Base-by-base conservation (phyloP, 1,139 yeast genomes). In the Pichia sp. region DNA sequence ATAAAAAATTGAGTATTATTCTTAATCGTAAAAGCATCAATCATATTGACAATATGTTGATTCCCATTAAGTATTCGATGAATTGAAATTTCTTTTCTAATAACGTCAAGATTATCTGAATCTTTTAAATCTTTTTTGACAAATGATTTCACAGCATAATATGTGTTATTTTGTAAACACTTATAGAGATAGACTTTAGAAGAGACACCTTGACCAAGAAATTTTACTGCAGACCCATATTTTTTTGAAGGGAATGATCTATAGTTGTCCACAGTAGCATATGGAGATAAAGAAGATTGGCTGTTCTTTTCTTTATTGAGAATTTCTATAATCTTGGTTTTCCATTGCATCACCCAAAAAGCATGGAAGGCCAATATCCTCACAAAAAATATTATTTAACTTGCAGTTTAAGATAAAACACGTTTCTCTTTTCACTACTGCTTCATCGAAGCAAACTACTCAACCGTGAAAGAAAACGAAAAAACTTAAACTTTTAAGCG, bases 131-230 rank as follows among this genome's bases (percentile, higher is more conserved):
- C 48, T 41, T 60, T 62, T 54, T 69, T 71, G 3, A 59, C 59
- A 37, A 51, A 50, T 2, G 39, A 30, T 52, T 75, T 75, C 7
- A 73, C 65, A 1, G 74, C 80, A 55, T 61, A 71, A 1, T 44
- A 12, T 11, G 47, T 54, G 5, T 34, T 25, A 55, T 62, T 4
- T 69, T 74, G 4, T 51, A 45, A 1, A 74, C 75, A 1, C 26
- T 35, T 28, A 27, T 46, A 47, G 7, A 44, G 38, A 33, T 36
- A 48, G 3, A 48, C 53, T 4, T 42, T 38, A 23, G 43, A 30
- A 2, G 53, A 41, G 8, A 39, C 32, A 1, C 80, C 80, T 29
- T 51, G 40, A 1, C 73, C 73, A 4, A 68, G 25, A 3, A 30
- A 31, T 6, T 24, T n/a, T 6, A 26, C 23, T 9, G 12, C 41